Conservation (phyloP, 768 basidiomycete genomes). For the Suillus fuscotomentosus region DNA sequence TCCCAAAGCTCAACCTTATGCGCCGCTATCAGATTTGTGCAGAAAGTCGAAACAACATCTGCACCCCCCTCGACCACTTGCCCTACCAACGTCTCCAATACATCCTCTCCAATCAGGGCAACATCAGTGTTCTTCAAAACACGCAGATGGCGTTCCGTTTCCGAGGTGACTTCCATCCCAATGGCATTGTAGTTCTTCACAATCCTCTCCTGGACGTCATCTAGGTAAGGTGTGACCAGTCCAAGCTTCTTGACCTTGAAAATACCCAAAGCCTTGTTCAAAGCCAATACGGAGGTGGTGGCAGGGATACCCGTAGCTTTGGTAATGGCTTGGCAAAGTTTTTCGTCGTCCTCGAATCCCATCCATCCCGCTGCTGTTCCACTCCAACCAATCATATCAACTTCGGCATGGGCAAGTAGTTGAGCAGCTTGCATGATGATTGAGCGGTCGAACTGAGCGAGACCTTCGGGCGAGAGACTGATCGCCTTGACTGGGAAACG, state of each 20-base stretch:
- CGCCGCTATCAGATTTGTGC: background rate
- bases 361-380: constrained; percentile 2
- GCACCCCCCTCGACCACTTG: background rate
- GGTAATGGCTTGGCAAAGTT: background rate
- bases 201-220: constrained; percentile 1
- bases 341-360: background rate
- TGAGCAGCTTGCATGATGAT: background rate
- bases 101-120: background rate
- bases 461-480: background rate
- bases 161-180: background rate
- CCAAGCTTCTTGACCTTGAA: constrained; percentile 1
- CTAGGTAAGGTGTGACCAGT: background rate
- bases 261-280: background rate
- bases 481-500: background rate
- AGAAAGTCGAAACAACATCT: background rate
- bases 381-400: constrained; percentile 2
- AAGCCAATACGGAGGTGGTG: background rate
- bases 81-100: background rate
- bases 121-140: background rate
- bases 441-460: background rate
- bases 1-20: background rate
- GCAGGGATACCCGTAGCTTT: background rate
- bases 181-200: background rate
- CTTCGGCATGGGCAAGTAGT: background rate
- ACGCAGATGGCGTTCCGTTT: background rate